Base-by-base conservation (phyloP, 2,329 filamentous ascomycete species). In the Scedosporium minutisporum region DNA sequence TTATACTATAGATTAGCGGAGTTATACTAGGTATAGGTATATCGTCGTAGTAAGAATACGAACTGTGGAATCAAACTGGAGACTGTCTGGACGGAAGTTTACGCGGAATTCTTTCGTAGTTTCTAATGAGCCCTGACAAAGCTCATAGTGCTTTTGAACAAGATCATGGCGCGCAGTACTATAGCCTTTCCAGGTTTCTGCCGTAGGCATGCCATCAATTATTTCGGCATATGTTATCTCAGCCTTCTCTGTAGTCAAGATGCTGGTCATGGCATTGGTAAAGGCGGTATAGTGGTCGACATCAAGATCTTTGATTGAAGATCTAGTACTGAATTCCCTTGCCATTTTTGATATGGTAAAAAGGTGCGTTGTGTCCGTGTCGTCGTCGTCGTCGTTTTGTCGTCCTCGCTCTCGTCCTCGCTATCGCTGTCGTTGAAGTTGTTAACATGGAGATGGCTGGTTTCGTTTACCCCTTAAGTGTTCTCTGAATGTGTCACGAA, bases 201-300 rank as follows among this genome's bases (percentile, higher is more conserved):
- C 25, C 0, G 57, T 60, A 4, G 61, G 61, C 3, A 59, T 21
- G 4, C 44, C 57, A 44, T 63, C 44, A 16, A 59, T 53, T 6
- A 63, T 63, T 29, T 63, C 33, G 0, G 61, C 61, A 12, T 53
- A 60, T 12, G 61, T 63, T 4, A 21, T 21, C 57, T 38, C 41
- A 4, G 61, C 18, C 4, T 3, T 42, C 1, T 42, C n/a, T 10
- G 57, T 59, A n/a, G 6, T n/a, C 57, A 59, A 41, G 6, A 59
- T 16, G 9, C 18, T 42, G 5, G 33, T 3, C 1, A 59, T 18
- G 38, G 57, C 57, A 23, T 3, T 59, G 18, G 57, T 59, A 14
- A 44, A 59, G 1, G 57, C 29, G 10, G 16, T 44, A 16, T 59
- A 59, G 12, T 59, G 57, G 4, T 25, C 38, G 7, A 46, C 38